Evolutionary conservation across 2,329 filamentous ascomycete genomes (phyloP), one percentile per base, ranked within the genome.

Genomic region (Nothopassalora personata): DNA sequence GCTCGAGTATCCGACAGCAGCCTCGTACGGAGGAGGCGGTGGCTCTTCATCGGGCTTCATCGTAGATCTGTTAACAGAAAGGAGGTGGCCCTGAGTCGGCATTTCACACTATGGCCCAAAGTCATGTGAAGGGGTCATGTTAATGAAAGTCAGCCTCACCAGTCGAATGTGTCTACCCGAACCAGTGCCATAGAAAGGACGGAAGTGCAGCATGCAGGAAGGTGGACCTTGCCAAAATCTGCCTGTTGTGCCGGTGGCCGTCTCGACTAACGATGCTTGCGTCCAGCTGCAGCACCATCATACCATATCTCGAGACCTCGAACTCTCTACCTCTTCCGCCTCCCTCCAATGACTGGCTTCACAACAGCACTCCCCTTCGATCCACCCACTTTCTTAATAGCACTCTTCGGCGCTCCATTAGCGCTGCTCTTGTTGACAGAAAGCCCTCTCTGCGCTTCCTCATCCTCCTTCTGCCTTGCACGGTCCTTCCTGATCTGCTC

Each of bases 331-430:
- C 39, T 43, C 13, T 43, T 43, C 30, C 49, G 49, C 11, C 62
- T 57, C 9, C 64, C 59, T 11, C 64, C 64, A 53, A 71, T 68
- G 6, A 62, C 63, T n/a, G 67, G 67, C 63, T 64, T 70, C 6
- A 71, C 68, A 28, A 71, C 69, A 31, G 68, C 68, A 60, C 63
- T 67, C 2, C 68, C 65, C 59, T 64, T 68, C 15, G 49, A 61
- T 9, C 28, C 51, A 31, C 48, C 60, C 19, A 53, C 15, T 57
- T 64, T 66, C 63, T 66, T 67, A 30, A 60, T 61, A 39, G 31
- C 39, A 19, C 46, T 67, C 59, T 57, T 63, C 36, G 18, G 58
- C 11, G 49, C 61, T 8, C 36, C 56, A 47, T 30, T 47, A 34
- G 56, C 48, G 15, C 36, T 47, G 19, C 60, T 54, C 28, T 33